Conservation (phyloP, 257 asterid species). For the Jasminum sambac region DNA sequence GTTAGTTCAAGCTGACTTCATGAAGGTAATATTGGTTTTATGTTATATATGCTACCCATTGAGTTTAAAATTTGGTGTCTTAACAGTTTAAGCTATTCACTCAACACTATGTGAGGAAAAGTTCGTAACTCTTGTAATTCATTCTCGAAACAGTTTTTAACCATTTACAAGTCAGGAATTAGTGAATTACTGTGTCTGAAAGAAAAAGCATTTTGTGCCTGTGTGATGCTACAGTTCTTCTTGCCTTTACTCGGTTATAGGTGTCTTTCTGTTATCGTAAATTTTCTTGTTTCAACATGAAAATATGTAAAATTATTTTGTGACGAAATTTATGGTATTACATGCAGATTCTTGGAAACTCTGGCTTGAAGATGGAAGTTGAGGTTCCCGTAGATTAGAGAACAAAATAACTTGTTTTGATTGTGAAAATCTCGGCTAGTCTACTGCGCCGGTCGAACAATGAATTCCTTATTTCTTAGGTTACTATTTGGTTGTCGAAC, state of each 20-base stretch:
- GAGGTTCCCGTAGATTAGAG: constrained; percentile 77
- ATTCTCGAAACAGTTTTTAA: too few species aligned
- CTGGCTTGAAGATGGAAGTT: constrained; percentile 66
- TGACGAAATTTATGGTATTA: constrained; percentile 1
- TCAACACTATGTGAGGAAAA: too few species aligned
- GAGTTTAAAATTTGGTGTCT: not conserved
- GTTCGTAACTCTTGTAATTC: too few species aligned
- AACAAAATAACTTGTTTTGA: not conserved
- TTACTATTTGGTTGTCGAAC: not conserved
- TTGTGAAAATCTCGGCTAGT: not conserved
- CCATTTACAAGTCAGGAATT: too few species aligned
- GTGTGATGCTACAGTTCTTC: too few species aligned
- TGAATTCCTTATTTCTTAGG: not conserved
- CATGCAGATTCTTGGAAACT: constrained; percentile 63
- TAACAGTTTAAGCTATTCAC: not conserved
- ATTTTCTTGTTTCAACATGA: not conserved
- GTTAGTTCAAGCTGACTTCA: constrained; percentile 68
- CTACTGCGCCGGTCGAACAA: not conserved
- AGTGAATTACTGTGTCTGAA: too few species aligned
- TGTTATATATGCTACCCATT: constrained; percentile 5
- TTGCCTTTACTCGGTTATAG: too few species aligned
- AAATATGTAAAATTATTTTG: not conserved
- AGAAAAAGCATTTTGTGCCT: too few species aligned
- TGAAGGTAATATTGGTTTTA: constrained; percentile 50
- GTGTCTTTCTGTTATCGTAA: not conserved